Base-by-base conservation (phyloP, 768 basidiomycete genomes). In the Saitozyma sp. region DNA sequence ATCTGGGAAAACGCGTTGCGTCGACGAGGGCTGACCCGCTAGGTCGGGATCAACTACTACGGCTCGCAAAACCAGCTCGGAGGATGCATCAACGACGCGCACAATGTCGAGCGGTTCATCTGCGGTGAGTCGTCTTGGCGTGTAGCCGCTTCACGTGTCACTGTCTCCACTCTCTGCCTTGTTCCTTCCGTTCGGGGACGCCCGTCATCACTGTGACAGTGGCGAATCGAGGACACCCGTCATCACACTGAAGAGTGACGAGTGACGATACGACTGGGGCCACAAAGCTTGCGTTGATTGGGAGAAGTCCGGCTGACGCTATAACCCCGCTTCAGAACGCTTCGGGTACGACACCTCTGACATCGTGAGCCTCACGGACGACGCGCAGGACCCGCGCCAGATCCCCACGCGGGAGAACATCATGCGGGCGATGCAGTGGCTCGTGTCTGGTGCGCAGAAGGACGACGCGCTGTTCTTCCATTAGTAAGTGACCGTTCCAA, bases 41-140 rank as follows among this genome's bases (percentile, higher is more conserved):
- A 92, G 91, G 86, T 96, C 66, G 93, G 94, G 0, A 90, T 96
- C 73, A 80, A 80, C 69, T 97, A 97, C 75, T 74, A 83, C 20
- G 88, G 90, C 2, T 86, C 87, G 66, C 73, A 76, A 2, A 84
- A 84, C 13, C 84, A 87, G 68, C 82, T 97, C 7, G 79, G 82
- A 0, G 95, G 95, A 7, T 98, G 95, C 74, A 88, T 95, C 77
- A 94, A 97, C 76, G 95, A 98, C 70, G 94, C 87, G 0, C 79
- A 82, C 51, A 94, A 92, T 75, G 85, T 97, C 55, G 83, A 85
- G 67, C 76, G 81, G 9, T 97, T 96, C 82, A 71, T 74, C 56
- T 62, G 62, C 57, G 59, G 69, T 70, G 43, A 39, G 62, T 60
- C 50, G 9, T 29, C 29, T 29, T 29, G 29, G 29, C 29, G 29